Evolutionary conservation across 345 rosid species (phyloP).

Genomic region (Litchi chinensis): DNA sequence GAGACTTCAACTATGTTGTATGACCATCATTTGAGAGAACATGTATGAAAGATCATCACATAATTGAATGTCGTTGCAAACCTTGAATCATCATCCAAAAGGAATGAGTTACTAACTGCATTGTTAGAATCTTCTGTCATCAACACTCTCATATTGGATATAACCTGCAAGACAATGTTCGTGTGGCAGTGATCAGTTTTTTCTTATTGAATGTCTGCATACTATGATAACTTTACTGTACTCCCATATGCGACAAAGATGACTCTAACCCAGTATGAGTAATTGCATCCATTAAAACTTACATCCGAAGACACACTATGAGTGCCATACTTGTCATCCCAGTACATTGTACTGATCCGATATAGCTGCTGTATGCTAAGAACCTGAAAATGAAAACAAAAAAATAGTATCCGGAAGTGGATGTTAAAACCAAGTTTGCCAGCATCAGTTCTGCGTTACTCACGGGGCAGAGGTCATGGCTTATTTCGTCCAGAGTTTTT

Average conservation of each 20-base stretch:
- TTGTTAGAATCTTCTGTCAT: constrained; percentile 98
- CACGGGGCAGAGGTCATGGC: constrained; percentile 91
- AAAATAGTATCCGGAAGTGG: not conserved
- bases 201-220: not conserved
- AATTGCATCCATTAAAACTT: constrained; percentile 42
- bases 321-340: constrained; percentile 97
- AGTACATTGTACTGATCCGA: constrained; percentile 90
- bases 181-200: not conserved
- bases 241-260: constrained; percentile 15
- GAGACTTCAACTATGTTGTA: not conserved
- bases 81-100: constrained; percentile 97
- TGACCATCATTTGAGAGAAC: not conserved
- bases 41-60: not conserved
- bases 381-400: constrained; percentile 46
- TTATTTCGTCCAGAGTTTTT: constrained; percentile 88
- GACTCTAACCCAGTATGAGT: constrained; percentile 20
- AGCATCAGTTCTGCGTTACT: constrained; percentile 26
- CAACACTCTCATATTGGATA: constrained; percentile 83
- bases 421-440: not conserved
- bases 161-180: constrained; percentile 47
- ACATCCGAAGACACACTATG: constrained; percentile 89
- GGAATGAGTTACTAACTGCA: constrained; percentile 92
- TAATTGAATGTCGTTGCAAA: constrained; percentile 21
- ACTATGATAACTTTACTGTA: not conserved
- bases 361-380: constrained; percentile 89